A percentile compares a stretch with the other conserved stretches of the same genome.
These are phyloP conservation scores for Malassezia cuniculi DNA, from an alignment of 1,284 basidiomycete species.

Conservation along the genomic window DNA sequence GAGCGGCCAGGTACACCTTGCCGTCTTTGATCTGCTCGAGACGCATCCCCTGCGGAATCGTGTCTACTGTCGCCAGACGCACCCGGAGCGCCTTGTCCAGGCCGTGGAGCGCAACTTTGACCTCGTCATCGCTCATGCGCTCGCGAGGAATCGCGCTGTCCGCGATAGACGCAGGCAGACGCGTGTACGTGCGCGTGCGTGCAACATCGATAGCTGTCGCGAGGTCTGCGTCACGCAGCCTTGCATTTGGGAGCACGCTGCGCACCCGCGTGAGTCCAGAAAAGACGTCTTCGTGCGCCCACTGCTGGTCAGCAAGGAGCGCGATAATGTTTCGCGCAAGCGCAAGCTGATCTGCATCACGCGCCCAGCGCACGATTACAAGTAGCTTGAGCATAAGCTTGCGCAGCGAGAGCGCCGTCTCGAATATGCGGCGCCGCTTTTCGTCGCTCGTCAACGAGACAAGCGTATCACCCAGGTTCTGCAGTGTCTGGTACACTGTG, in stretches of 20 bases:
- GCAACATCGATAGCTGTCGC: slow-evolving; percentile 73
- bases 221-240: slow-evolving; percentile 73
- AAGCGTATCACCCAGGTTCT: slow-evolving; percentile 72
- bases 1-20: slow-evolving; percentile 61
- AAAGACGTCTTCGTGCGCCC: slow-evolving; percentile 64
- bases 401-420: slow-evolving; percentile 74
- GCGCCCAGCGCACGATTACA: slow-evolving; percentile 36
- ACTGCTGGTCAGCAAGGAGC: slow-evolving; percentile 52
- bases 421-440: slow-evolving; percentile 65
- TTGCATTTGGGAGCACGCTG: slow-evolving; percentile 47
- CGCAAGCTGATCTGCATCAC: slow-evolving; percentile 21
- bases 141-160: slow-evolving; percentile 53
- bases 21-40: slow-evolving; percentile 64
- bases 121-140: slow-evolving; percentile 58
- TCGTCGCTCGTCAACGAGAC: slow-evolving; percentile 65
- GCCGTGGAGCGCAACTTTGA: slow-evolving; percentile 56
- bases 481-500: slow-evolving; percentile 66
- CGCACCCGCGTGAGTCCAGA: slow-evolving; percentile 56
- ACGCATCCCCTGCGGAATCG: slow-evolving; percentile 45
- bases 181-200: slow-evolving; percentile 64
- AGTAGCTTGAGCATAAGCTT: slow-evolving; percentile 79
- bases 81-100: slow-evolving; percentile 65
- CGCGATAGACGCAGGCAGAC: slow-evolving; percentile 64
- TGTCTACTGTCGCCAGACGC: slow-evolving; percentile 50
- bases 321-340: slow-evolving; percentile 34